These are phyloP conservation scores for Strobilomyces echinocephalus DNA, from an alignment of 768 basidiomycete species.

Conservation along the genomic window DNA sequence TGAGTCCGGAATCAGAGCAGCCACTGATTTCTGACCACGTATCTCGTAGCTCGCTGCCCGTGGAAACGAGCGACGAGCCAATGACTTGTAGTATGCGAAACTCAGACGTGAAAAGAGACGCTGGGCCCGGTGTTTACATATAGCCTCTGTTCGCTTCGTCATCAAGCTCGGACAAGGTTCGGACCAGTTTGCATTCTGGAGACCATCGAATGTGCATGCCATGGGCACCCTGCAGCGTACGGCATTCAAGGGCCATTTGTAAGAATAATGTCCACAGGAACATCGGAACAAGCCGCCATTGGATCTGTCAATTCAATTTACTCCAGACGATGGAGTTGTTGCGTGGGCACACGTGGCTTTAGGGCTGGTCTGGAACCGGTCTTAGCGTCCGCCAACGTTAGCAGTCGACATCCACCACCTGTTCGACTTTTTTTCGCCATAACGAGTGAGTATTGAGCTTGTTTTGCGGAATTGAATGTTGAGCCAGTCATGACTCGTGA, in stretches of 20 bases:
- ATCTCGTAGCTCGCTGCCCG: constrained; percentile 8
- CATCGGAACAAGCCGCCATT: constrained; percentile 4
- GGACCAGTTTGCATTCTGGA: constrained; percentile 7
- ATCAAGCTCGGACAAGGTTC: constrained; percentile 8
- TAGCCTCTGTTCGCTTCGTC: constrained; percentile 3
- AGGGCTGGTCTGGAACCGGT: constrained; percentile 23
- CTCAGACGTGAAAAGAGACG: background rate
- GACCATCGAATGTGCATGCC: background rate
- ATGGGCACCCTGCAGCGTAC: constrained; percentile 10
- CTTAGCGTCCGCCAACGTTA: constrained; percentile 1
- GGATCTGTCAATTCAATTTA: background rate
- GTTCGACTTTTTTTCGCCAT: background rate
- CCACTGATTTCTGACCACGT: constrained; percentile 9
- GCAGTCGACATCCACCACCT: constrained; percentile 2
- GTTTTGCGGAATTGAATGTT: constrained; percentile 1
- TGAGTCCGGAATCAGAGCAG: constrained; percentile 22
- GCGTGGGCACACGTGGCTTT: constrained; percentile 17
- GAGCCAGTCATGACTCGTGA: background rate
- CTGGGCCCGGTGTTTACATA: background rate
- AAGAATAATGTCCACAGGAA: constrained; percentile 20
- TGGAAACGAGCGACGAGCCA: background rate
- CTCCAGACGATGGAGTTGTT: constrained; percentile 9
- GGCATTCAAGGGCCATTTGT: constrained; percentile 13
- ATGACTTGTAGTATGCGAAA: background rate
- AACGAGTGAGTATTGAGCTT: constrained; percentile 18